These are phyloP conservation scores for Suillus lakei DNA, from an alignment of 768 basidiomycete species.

Conservation along the genomic window DNA sequence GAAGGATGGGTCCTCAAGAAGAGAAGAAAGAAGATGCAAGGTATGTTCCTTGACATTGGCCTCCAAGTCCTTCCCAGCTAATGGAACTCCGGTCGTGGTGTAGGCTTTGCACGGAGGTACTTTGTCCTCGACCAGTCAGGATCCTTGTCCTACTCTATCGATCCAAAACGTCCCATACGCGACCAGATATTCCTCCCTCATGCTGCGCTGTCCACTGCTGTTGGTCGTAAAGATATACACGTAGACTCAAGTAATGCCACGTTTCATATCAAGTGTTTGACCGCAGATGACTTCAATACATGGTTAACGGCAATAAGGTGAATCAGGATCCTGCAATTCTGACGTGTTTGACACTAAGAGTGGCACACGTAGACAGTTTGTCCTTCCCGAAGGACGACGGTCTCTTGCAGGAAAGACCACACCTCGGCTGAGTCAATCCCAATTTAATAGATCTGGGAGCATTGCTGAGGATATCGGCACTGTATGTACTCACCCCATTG, in stretches of 20 bases:
- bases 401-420: conserved; percentile 40
- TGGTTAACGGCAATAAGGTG: conserved; percentile 84
- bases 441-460: conserved; percentile 52
- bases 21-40: conserved; percentile 87
- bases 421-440: conserved; percentile 47
- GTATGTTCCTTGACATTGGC: conserved; percentile 38
- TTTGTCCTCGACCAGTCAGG: conserved; percentile 74
- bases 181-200: conserved; percentile 69
- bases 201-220: conserved; percentile 78
- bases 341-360: conserved; percentile 2
- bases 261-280: conserved; percentile 84
- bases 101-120: conserved; percentile 86
- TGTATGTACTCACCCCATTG: conserved; percentile 44
- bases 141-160: conserved; percentile 74
- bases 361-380: conserved; percentile 57
- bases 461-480: conserved; percentile 70
- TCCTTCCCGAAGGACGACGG: conserved; percentile 44
- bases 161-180: conserved; percentile 70
- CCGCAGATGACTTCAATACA: conserved; percentile 64
- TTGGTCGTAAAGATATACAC: conserved; percentile 80
- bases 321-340: conserved; percentile 15
- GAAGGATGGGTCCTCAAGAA: conserved; percentile 90
- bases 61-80: not conserved
- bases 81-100: not conserved
- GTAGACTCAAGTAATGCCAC: conserved; percentile 77